Percentiles rank a stretch among this genome's conserved stretches.
Evolutionary conservation across 306 rosid species (phyloP).

Genomic region (Alnus glutinosa): DNA sequence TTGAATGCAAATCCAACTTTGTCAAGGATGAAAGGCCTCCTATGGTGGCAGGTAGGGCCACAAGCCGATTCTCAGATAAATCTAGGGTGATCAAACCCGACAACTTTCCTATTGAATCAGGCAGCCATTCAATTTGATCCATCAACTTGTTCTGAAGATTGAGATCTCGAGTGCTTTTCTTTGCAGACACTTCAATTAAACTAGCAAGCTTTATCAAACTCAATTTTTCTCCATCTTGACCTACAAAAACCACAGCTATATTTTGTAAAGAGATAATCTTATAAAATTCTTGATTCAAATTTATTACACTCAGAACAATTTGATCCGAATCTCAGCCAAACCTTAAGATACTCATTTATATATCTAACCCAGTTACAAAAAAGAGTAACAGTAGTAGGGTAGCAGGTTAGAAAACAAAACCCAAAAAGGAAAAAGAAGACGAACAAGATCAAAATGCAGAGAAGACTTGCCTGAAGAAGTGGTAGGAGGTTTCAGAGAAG

Average conservation of each 20-base stretch:
- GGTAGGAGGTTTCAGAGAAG: slow-evolving; percentile 51
- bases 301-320: background rate
- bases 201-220: slow-evolving; percentile 75
- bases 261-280: slow-evolving; percentile 12
- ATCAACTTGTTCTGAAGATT: slow-evolving; percentile 62
- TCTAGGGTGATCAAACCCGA: slow-evolving; percentile 70
- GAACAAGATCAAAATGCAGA: slow-evolving; percentile 11
- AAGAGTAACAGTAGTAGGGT: background rate
- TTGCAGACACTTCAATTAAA: slow-evolving; percentile 73
- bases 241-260: slow-evolving; percentile 40
- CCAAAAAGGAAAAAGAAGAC: background rate
- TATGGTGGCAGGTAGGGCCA: slow-evolving; percentile 63
- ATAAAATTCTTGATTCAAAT: slow-evolving; percentile 17
- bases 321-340: background rate
- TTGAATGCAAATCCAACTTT: slow-evolving; percentile 75
- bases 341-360: background rate
- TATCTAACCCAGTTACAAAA: slow-evolving; percentile 4
- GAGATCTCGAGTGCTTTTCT: slow-evolving; percentile 67
- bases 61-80: slow-evolving; percentile 76
- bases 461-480: slow-evolving; percentile 41
- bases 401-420: background rate
- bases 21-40: slow-evolving; percentile 74
- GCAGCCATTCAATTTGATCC: slow-evolving; percentile 89
- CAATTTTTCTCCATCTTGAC: slow-evolving; percentile 77
- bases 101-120: slow-evolving; percentile 80